Evolutionary conservation across 106 monocot genomes (phyloP).

Genomic region (Amphibolis antarctica): DNA sequence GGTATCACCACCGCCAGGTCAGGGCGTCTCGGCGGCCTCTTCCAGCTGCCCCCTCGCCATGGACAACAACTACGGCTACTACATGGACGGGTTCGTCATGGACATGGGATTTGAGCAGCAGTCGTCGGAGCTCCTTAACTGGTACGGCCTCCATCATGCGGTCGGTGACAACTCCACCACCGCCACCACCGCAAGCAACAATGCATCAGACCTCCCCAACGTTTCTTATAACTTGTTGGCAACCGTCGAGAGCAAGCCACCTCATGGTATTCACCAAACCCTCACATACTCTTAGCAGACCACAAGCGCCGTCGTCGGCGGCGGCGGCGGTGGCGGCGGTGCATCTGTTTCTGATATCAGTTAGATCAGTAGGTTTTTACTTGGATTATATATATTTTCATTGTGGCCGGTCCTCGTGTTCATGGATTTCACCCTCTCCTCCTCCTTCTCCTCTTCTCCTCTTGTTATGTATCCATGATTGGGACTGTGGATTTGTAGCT

Average conservation of each 20-base stretch:
- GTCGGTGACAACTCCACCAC: neutral
- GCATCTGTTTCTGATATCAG: neutral
- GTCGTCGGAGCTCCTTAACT: conserved; percentile 1
- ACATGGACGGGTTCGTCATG: conserved; percentile 10
- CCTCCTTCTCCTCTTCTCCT: neutral
- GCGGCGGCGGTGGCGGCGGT: neutral
- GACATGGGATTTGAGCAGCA: neutral
- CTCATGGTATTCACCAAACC: neutral
- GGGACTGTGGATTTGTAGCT: neutral
- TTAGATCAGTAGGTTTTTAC: too few relatives aligned
- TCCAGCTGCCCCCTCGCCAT: conserved; percentile 7
- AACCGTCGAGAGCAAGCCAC: neutral
- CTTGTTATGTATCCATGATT: neutral
- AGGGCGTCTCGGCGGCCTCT: conserved; percentile 8
- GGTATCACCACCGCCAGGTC: conserved; percentile 6
- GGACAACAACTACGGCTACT: conserved; percentile 3
- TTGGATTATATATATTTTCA: too few relatives aligned
- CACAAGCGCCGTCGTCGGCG: neutral
- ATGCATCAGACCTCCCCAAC: neutral
- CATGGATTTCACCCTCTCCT: neutral
- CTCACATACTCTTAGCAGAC: neutral
- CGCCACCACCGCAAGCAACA: neutral
- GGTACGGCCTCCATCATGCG: conserved; percentile 5
- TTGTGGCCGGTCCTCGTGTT: too few relatives aligned
- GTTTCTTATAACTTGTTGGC: conserved; percentile 1